Evolutionary conservation across 371 early-diverging fungal species (phyloP).

Genomic region (Nematocida minor): DNA sequence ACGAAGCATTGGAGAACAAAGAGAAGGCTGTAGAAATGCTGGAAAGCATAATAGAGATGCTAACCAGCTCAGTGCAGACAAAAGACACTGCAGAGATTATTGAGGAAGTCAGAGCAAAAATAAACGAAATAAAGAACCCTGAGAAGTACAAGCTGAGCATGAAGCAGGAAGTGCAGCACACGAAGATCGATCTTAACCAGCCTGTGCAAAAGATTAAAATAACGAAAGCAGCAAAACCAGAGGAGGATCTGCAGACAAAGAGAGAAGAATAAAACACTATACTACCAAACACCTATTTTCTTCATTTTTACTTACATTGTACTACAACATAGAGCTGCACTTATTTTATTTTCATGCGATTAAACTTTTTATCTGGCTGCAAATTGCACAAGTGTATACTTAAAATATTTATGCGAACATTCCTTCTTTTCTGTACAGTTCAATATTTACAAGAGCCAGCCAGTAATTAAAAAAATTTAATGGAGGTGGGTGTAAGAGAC

Average conservation of each 20-base stretch:
- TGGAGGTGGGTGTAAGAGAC: conserved; percentile 26
- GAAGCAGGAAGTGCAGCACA: not conserved
- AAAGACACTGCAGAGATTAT: conserved; percentile 20
- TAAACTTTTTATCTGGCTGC: too few relatives aligned
- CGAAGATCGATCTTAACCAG: not conserved
- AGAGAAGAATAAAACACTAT: not conserved
- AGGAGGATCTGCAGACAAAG: not conserved
- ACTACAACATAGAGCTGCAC: too few relatives aligned
- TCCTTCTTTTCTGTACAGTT: too few relatives aligned
- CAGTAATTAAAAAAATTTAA: conserved; percentile 21
- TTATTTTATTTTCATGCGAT: too few relatives aligned
- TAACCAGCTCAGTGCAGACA: not conserved
- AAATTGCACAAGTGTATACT: too few relatives aligned
- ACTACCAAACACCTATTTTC: too few relatives aligned
- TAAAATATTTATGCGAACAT: too few relatives aligned
- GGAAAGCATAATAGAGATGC: not conserved
- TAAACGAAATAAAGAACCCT: conserved; percentile 11
- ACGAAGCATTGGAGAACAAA: conserved; percentile 2
- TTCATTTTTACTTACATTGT: too few relatives aligned
- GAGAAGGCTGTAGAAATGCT: conserved; percentile 1
- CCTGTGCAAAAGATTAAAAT: conserved; percentile 21
- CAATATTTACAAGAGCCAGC: too few relatives aligned
- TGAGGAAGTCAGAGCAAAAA: not conserved
- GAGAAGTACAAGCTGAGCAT: conserved; percentile 8
- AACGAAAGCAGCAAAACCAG: not conserved